Conservation (phyloP, 768 basidiomycete species). For the Boletales sp. region DNA sequence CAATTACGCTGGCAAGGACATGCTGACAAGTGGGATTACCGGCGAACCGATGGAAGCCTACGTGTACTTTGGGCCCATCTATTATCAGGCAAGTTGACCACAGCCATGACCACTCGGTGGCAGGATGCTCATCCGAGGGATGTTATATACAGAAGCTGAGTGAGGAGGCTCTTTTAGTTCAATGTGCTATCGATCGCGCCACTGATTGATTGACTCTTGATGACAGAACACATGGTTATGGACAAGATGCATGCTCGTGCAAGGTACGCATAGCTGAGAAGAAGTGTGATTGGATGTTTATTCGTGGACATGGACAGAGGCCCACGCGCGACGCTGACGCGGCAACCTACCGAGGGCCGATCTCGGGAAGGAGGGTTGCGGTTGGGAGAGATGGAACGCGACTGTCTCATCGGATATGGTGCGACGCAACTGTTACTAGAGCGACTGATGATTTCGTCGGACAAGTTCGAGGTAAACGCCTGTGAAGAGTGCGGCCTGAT, state of each 20-base stretch:
- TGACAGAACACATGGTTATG: constrained; percentile 94
- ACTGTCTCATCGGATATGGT: constrained; percentile 98
- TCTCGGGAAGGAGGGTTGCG: constrained; percentile 96
- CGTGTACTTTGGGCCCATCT: constrained; percentile 98
- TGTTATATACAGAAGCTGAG: constrained; percentile 74
- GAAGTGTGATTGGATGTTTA: background rate
- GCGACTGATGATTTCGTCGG: constrained; percentile 98
- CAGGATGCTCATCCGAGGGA: too few relatives aligned
- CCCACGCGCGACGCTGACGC: constrained; percentile 91
- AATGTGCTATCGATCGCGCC: background rate
- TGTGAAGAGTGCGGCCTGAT: constrained; percentile 93
- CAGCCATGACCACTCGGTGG: too few relatives aligned
- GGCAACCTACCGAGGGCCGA: constrained; percentile 97
- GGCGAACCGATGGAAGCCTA: constrained; percentile 96
- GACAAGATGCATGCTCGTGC: constrained; percentile 99
- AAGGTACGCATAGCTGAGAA: constrained; percentile 45
- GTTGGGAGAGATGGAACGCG: constrained; percentile 98
- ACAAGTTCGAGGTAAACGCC: constrained; percentile 96
- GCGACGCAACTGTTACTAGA: constrained; percentile 95
- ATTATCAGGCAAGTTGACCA: constrained; percentile 69
- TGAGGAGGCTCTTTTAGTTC: constrained; percentile 38
- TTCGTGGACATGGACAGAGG: constrained; percentile 52
- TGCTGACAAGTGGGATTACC: constrained; percentile 97
- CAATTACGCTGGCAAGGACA: constrained; percentile 98
- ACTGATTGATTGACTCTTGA: constrained; percentile 9